Conservation (phyloP, 768 basidiomycete genomes). For the Candolleomyces eurysporus region DNA sequence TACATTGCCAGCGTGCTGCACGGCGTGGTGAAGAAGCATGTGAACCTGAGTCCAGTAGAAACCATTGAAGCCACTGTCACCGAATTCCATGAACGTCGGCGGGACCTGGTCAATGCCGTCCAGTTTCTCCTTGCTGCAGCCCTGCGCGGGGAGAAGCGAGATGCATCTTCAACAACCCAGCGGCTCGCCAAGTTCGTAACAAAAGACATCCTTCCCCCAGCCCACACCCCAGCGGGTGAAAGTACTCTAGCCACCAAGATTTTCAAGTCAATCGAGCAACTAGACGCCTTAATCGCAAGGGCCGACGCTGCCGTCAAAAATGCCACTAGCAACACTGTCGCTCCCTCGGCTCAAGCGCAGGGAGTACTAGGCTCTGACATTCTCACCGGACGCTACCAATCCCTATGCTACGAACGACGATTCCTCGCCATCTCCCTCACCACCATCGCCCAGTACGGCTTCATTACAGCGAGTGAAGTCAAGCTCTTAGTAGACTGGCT, state of each 20-base stretch:
- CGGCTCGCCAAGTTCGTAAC: slow-evolving; percentile 56
- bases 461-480: slow-evolving; percentile 58
- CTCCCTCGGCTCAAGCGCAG: slow-evolving; percentile 55
- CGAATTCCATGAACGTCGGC: slow-evolving; percentile 67
- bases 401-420: slow-evolving; percentile 72
- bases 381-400: slow-evolving; percentile 65
- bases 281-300: slow-evolving; percentile 51
- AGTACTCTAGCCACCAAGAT: slow-evolving; percentile 52
- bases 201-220: slow-evolving; percentile 48
- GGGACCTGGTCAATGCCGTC: slow-evolving; percentile 69
- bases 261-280: slow-evolving; percentile 60
- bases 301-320: slow-evolving; percentile 60
- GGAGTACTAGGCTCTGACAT: slow-evolving; percentile 64
- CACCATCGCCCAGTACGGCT: slow-evolving; percentile 61
- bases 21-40: slow-evolving; percentile 57
- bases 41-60: slow-evolving; percentile 56
- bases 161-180: slow-evolving; percentile 45
- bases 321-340: slow-evolving; percentile 59
- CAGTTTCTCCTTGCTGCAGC: slow-evolving; percentile 67
- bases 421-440: slow-evolving; percentile 62
- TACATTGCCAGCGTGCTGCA: slow-evolving; percentile 71
- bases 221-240: slow-evolving; percentile 31
- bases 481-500: slow-evolving; percentile 72
- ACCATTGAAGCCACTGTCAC: slow-evolving; percentile 66
- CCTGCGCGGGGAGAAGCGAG: slow-evolving; percentile 42